Conservation (phyloP, 371 early-diverging fungal genomes). For the Circinella minor region DNA sequence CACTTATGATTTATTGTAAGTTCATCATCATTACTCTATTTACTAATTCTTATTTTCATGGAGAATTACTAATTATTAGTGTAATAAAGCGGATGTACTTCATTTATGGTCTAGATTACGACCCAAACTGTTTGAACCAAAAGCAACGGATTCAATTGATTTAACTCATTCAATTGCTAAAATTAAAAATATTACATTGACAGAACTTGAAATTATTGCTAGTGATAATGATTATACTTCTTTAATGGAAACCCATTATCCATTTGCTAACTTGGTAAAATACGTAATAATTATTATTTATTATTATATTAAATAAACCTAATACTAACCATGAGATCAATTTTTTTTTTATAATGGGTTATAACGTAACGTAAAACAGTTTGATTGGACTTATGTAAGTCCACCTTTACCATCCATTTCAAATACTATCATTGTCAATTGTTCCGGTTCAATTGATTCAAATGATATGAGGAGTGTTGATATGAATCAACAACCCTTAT, state of each 20-base stretch:
- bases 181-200: not conserved
- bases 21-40: not conserved
- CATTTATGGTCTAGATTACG: conserved; percentile 17
- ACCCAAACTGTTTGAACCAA: not conserved
- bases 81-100: conserved; percentile 18
- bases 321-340: too few species aligned
- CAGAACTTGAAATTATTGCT: not conserved
- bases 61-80: too few species aligned
- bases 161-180: not conserved
- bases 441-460: not conserved
- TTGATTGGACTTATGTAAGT: not conserved
- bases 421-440: not conserved
- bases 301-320: not conserved
- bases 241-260: not conserved
- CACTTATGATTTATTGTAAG: conserved; percentile 4
- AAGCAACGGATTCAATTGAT: conserved; percentile 2
- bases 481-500: not conserved
- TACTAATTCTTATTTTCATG: too few species aligned
- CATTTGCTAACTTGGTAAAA: conserved; percentile 5
- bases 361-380: not conserved
- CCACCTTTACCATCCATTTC: not conserved
- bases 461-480: not conserved
- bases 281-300: not conserved
- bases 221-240: too few species aligned
- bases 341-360: too few species aligned